Evolutionary conservation across 176 grass and related monocot genomes (phyloP), one percentile per base, ranked within the genome.

Genomic region (Oropetium thomaeum): DNA sequence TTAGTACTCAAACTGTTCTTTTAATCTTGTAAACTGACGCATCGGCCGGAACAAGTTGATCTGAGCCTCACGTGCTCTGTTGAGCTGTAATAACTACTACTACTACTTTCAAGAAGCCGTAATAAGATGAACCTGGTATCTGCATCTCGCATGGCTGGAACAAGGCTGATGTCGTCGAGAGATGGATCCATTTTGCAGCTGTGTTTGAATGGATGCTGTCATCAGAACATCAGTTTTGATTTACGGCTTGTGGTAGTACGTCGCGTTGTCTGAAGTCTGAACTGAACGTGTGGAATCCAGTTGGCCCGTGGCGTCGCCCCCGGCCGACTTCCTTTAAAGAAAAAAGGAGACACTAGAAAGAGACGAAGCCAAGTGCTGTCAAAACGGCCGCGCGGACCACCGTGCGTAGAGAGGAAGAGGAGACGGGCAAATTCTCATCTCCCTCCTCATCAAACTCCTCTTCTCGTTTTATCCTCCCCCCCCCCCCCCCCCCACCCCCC

Each of bases 81-180:
- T 78, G 45, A 78, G 41, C 47, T 54, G 14, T 78, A n/a, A 35
- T 35, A 48, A 42, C 37, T 30, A 66, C 30, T 71, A n/a, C n/a
- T n/a, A n/a, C n/a, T n/a, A n/a, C n/a, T n/a, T n/a, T n/a, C n/a
- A n/a, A n/a, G 30, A 54, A 71, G 31, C 48, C 31, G 30, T 25
- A 70, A 7, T 49, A 71, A 5, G 28, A 20, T 59, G 17, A 45
- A 5, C 35, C 7, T 70, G 42, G 31, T 70, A 44, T 15, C 17
- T 48, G 31, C 64, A 61, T 2, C 27, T 1, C 35, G 35, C 9
- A 11, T 11, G 40, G 10, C 1, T 10, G 58, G 1, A n/a, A n/a
- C n/a, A n/a, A n/a, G n/a, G n/a, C n/a, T n/a, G n/a, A n/a, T n/a
- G 58, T 31, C 53, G 53, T 27, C 5, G 5, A 10, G 17, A 65